Evolutionary conservation across 371 early-diverging fungal species (phyloP).

Genomic region (Mucor irregularis): DNA sequence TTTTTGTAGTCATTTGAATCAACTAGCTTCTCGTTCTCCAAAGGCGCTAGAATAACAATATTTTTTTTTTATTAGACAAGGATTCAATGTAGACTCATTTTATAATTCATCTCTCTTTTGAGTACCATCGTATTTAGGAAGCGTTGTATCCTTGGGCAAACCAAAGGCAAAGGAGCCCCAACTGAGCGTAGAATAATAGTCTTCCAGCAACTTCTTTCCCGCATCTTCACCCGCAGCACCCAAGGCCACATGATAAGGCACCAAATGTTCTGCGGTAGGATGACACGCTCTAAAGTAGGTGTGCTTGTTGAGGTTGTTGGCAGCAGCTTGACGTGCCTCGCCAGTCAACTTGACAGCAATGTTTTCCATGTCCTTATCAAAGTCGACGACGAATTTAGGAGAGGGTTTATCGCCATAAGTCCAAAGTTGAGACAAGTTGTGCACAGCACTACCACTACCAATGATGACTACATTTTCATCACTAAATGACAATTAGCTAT

Average conservation of each 20-base stretch:
- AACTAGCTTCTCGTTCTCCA: no score
- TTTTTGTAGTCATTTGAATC: background rate
- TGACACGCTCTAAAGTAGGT: constrained; percentile 31
- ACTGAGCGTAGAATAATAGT: constrained; percentile 26
- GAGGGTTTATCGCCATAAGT: constrained; percentile 19
- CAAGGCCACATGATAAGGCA: constrained; percentile 35
- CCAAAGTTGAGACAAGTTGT: constrained; percentile 53
- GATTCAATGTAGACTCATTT: background rate
- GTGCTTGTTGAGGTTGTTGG: constrained; percentile 23
- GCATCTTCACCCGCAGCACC: constrained; percentile 35
- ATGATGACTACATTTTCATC: constrained; percentile 59
- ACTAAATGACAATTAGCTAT: constrained; percentile 11
- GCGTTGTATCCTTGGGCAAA: constrained; percentile 12
- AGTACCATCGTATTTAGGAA: constrained; percentile 15
- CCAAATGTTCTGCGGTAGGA: constrained; percentile 44
- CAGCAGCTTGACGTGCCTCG: constrained; percentile 23
- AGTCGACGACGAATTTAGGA: constrained; percentile 28
- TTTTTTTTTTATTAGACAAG: no score
- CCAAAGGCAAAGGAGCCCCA: constrained; percentile 35
- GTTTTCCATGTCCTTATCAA: constrained; percentile 28
- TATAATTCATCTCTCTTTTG: constrained; percentile 1
- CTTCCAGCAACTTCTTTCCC: constrained; percentile 23
- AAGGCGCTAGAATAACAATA: no score
- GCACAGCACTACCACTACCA: constrained; percentile 65
- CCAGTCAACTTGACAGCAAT: constrained; percentile 16